A percentile compares a stretch with the other conserved stretches of the same genome.
Evolutionary conservation across 768 basidiomycete genomes (phyloP).

Genomic region (Tubosaeta brunneosetosa): DNA sequence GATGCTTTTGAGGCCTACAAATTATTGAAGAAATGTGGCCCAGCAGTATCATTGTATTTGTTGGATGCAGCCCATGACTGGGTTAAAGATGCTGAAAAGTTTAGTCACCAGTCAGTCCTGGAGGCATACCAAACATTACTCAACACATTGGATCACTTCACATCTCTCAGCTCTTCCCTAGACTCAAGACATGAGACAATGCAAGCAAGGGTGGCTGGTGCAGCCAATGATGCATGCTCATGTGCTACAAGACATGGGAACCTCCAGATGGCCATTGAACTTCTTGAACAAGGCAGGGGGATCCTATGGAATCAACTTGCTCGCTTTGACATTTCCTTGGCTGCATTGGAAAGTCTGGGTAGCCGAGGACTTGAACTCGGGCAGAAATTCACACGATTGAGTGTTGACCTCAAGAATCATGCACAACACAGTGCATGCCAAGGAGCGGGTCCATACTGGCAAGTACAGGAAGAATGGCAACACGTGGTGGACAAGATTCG

Average conservation of each 20-base stretch:
- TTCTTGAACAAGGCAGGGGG: not conserved
- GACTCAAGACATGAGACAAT: not conserved
- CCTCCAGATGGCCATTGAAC: not conserved
- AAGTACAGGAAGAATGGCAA: not conserved
- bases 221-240: not conserved
- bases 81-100: not conserved
- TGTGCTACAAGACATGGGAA: not conserved
- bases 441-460: not conserved
- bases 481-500: not conserved
- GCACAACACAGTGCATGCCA: not conserved
- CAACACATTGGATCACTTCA: not conserved
- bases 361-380: not conserved
- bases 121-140: not conserved
- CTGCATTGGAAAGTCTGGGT: not conserved
- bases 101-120: not conserved
- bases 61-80: not conserved
- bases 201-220: not conserved
- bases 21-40: not conserved
- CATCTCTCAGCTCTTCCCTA: not conserved
- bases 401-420: not conserved
- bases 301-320: not conserved
- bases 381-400: not conserved
- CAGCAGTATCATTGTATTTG: not conserved
- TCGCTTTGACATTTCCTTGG: not conserved
- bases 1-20: not conserved